A percentile compares a stretch with the other conserved stretches of the same genome.
Evolutionary conservation across 768 basidiomycete genomes (phyloP).

Genomic region (Saitozyma sp.): DNA sequence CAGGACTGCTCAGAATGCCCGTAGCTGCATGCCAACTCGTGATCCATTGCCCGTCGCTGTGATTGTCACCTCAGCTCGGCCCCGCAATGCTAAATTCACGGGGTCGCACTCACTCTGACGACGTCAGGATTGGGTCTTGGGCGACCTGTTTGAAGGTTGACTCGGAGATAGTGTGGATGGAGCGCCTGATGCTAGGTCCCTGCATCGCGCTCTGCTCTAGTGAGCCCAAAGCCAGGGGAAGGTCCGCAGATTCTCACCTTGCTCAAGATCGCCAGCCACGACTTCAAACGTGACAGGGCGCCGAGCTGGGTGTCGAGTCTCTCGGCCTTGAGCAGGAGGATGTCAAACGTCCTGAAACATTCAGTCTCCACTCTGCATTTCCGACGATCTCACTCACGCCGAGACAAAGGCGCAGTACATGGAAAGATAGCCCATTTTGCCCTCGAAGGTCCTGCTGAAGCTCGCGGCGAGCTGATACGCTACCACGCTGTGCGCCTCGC

Average conservation of each 20-base stretch:
- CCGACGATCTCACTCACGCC: conserved; percentile 2
- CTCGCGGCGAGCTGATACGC: conserved; percentile 9
- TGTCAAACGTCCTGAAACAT: conserved; percentile 16
- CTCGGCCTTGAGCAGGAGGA: conserved; percentile 1
- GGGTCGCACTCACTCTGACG: conserved; percentile 12
- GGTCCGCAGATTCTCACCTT: not conserved
- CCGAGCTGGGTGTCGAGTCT: conserved; percentile 1
- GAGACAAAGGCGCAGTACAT: conserved; percentile 16
- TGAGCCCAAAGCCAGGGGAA: not conserved
- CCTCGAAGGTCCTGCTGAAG: conserved; percentile 13
- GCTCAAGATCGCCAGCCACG: conserved; percentile 12
- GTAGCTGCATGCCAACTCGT: not conserved
- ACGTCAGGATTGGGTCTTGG: conserved; percentile 4
- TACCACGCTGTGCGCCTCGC: conserved; percentile 7
- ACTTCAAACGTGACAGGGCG: conserved; percentile 6
- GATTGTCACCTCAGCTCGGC: not conserved
- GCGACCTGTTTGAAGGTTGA: conserved; percentile 3
- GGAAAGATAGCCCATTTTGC: conserved; percentile 10
- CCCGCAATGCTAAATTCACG: not conserved
- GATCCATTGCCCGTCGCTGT: conserved; percentile 5
- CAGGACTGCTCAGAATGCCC: not conserved
- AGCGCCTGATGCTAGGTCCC: conserved; percentile 13
- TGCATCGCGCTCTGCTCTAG: conserved; percentile 4
- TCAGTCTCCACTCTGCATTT: too few relatives aligned
- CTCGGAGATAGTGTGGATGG: conserved; percentile 10